These are phyloP conservation scores for Onygenales sp. DNA, from an alignment of 2,329 filamentous ascomycete species.

Conservation along the genomic window DNA sequence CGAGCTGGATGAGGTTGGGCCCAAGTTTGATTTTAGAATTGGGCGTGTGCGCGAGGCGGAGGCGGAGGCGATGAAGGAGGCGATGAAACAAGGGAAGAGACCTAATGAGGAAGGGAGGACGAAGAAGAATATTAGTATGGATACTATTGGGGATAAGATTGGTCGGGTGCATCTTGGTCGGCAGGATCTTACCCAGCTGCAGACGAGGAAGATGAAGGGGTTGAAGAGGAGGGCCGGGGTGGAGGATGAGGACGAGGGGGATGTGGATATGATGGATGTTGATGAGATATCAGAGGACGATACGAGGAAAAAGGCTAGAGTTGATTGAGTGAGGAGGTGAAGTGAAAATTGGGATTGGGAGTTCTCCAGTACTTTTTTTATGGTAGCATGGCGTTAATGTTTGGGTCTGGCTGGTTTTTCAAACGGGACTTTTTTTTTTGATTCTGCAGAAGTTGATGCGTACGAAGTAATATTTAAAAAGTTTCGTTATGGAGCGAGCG, in stretches of 20 bases:
- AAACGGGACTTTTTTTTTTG: neutral
- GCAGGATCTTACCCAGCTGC: constrained; percentile 77
- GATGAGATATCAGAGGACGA: constrained; percentile 30
- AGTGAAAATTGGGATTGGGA: neutral
- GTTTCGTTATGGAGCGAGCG: neutral
- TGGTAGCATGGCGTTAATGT: constrained; percentile 9
- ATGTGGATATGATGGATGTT: constrained; percentile 40
- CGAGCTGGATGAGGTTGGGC: constrained; percentile 91
- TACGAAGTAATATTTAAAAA: neutral
- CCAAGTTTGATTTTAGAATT: constrained; percentile 81
- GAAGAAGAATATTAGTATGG: constrained; percentile 95
- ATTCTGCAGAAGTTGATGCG: neutral
- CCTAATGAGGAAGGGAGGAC: constrained; percentile 45
- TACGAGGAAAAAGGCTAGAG: constrained; percentile 21
- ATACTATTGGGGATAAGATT: constrained; percentile 91
- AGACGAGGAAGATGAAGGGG: constrained; percentile 99
- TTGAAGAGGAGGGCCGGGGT: constrained; percentile 71
- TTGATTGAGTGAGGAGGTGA: neutral
- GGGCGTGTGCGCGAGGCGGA: constrained; percentile 75
- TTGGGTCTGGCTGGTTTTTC: neutral
- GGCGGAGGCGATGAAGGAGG: constrained; percentile 72
- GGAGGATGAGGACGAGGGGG: constrained; percentile 44
- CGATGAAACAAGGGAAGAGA: constrained; percentile 74
- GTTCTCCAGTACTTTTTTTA: neutral
- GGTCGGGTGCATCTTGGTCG: constrained; percentile 84